phyloP scores from a whole-genome alignment of 148 eudicot species.

The Cornus florida region DNA sequence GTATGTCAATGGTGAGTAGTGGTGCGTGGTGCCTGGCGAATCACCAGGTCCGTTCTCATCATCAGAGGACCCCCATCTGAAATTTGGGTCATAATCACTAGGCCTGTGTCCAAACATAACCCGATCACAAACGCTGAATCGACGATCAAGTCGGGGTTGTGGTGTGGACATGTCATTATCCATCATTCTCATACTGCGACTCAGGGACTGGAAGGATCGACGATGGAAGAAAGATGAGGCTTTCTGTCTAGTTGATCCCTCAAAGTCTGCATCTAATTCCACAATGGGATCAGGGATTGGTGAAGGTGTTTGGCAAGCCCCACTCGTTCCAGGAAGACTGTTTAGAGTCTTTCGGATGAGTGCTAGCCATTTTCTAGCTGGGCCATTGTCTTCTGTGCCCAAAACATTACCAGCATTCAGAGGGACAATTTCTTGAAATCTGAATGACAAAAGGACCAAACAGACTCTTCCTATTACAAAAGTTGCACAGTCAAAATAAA shows the following conservation, averaged over 20 bases:
- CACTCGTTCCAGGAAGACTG: constrained; percentile 66
- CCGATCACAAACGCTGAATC: constrained; percentile 88
- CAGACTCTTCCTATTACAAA: constrained; percentile 1
- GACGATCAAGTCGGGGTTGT: constrained; percentile 59
- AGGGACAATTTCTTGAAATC: constrained; percentile 98
- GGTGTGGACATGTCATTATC: constrained; percentile 43
- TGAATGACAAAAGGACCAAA: constrained; percentile 22
- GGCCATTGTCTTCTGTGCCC: constrained; percentile 96
- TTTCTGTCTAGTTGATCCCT: constrained; percentile 53
- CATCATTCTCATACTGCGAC: constrained; percentile 65
- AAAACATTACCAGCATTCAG: constrained; percentile 96
- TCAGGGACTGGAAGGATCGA: constrained; percentile 73
- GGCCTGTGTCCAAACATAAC: constrained; percentile 52
- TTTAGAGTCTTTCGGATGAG: constrained; percentile 74
- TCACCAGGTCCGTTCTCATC: constrained; percentile 62
- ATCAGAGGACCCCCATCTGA: constrained; percentile 66
- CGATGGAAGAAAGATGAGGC: constrained; percentile 65
- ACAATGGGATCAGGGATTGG: constrained; percentile 77
- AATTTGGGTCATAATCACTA: constrained; percentile 65
- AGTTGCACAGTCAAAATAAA: neutral
- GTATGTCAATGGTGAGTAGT: constrained; percentile 49
- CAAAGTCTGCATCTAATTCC: constrained; percentile 76
- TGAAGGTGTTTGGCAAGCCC: constrained; percentile 55
- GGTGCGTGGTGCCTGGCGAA: constrained; percentile 47
- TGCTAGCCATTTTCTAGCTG: constrained; percentile 88